These are phyloP conservation scores for Leccinum imitatum DNA, from an alignment of 768 basidiomycete genomes.

Conservation along the genomic window DNA sequence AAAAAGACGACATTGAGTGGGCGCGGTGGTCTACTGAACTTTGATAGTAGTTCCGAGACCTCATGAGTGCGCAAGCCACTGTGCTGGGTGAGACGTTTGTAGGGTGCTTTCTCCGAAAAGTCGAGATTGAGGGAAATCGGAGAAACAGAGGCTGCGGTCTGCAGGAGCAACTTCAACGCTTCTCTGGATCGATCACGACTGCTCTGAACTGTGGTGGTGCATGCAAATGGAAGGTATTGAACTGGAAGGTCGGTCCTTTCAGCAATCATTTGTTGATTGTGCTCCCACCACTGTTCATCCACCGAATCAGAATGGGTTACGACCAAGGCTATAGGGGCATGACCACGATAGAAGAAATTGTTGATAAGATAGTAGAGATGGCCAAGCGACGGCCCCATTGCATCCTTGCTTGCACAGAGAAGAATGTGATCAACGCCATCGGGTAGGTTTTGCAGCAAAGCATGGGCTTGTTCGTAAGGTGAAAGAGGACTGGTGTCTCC, in stretches of 20 bases:
- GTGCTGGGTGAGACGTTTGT: neutral
- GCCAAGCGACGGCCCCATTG: constrained; percentile 25
- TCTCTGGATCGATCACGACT: neutral
- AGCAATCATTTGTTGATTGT: constrained; percentile 23
- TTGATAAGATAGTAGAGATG: constrained; percentile 35
- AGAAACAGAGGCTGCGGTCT: neutral
- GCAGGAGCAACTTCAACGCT: neutral
- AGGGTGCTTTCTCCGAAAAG: neutral
- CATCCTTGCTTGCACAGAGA: constrained; percentile 32
- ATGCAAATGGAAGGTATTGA: neutral
- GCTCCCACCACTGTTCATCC: constrained; percentile 34
- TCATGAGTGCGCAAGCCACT: neutral
- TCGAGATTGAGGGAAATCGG: neutral
- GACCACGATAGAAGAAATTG: constrained; percentile 32
- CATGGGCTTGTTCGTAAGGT: constrained; percentile 21
- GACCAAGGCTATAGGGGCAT: constrained; percentile 36
- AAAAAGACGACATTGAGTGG: constrained; percentile 34
- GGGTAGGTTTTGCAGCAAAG: constrained; percentile 26
- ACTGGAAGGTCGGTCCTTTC: neutral
- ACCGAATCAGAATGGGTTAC: constrained; percentile 32
- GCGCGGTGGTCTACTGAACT: neutral
- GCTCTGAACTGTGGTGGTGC: neutral
- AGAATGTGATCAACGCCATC: constrained; percentile 37
- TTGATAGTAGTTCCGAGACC: neutral
- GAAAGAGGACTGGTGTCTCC: constrained; percentile 1